Base-by-base conservation (phyloP, 768 basidiomycete species). In the Suillus lakei region DNA sequence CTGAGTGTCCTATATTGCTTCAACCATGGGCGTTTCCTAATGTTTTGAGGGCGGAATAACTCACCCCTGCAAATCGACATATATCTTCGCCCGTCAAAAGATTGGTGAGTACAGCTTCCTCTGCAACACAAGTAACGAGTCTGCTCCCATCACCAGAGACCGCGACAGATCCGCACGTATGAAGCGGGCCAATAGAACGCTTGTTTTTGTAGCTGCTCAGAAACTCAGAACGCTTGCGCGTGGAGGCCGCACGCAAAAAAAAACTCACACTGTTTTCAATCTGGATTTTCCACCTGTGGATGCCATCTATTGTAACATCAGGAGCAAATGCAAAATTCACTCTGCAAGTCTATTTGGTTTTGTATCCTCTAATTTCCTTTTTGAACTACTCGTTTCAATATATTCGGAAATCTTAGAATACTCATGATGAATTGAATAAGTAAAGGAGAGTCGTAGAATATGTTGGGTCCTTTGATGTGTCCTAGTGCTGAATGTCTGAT, bases 151-250 rank as follows among this genome's bases (percentile, higher is more conserved):
- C 93, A 54, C 80, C 76, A 5, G 93, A 89, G 56, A 93, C 81
- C 13, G 92, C 87, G 32, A 96, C 88, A 18, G 95, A 92, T 36
- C 98, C 98, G 46, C 87, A 87, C 2, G 97, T 99, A 74, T 98
- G 93, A 51, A 97, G 79, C 4, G 96, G 95, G 43, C 84, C 85
- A 61, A 95, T 89, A 15, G 86, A 82, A 61, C 90, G 84, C 23
- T 77, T 82, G 76, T 92, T 93, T 77, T 90, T 91, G 78, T 92
- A 95, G 36, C 93, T 95, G 63, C 39, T 59, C 39, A 30, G 4
- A 38, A 41, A 59, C 18, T 59, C 12, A 30, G 58, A 28, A 30
- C 12, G 10, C 6, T 41, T 4, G 28, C 18, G 41, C 41, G 18
- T 58, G 28, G 26, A 59, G 39, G 38, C 10, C 3, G 16, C 23